These are phyloP conservation scores for Saccharum spontaneum DNA, from an alignment of 176 grass and related monocot species.

Conservation along the genomic window DNA sequence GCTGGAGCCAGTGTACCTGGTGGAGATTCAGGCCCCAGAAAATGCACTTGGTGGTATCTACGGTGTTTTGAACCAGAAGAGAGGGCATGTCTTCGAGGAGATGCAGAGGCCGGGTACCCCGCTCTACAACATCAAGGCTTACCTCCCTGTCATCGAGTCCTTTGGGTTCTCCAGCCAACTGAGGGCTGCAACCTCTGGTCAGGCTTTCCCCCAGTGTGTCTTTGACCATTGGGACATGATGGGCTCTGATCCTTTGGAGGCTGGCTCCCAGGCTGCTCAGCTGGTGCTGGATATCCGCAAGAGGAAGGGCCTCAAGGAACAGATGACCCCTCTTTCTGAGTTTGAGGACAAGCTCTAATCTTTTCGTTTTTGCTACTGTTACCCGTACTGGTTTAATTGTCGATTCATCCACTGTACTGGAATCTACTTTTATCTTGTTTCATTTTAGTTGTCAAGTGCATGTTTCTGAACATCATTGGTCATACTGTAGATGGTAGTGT, in stretches of 20 bases:
- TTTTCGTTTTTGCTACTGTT: background rate
- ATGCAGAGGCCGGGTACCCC: slow-evolving; percentile 75
- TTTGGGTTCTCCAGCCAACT: slow-evolving; percentile 46
- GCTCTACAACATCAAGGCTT: slow-evolving; percentile 79
- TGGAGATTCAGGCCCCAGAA: slow-evolving; percentile 78
- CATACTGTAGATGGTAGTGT: background rate
- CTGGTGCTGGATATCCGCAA: slow-evolving; percentile 41
- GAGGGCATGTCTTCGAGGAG: slow-evolving; percentile 84
- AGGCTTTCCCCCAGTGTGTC: slow-evolving; percentile 47
- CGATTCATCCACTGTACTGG: background rate
- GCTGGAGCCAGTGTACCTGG: slow-evolving; percentile 77
- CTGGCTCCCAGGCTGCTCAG: slow-evolving; percentile 30
- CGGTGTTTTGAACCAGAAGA: slow-evolving; percentile 75
- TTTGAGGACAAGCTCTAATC: slow-evolving; percentile 38
- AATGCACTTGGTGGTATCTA: slow-evolving; percentile 77
- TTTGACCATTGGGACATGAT: slow-evolving; percentile 54
- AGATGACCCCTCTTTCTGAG: slow-evolving; percentile 43
- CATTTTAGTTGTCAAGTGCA: background rate
- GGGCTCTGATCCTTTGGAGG: slow-evolving; percentile 34
- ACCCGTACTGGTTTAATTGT: background rate
- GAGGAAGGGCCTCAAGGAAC: slow-evolving; percentile 54
- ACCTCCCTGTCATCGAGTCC: slow-evolving; percentile 46
- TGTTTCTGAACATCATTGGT: background rate
- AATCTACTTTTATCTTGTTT: background rate
- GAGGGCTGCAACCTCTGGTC: slow-evolving; percentile 48